Evolutionary conservation across 192 early-diverging fungal species (phyloP).

Genomic region (Podila epigama): DNA sequence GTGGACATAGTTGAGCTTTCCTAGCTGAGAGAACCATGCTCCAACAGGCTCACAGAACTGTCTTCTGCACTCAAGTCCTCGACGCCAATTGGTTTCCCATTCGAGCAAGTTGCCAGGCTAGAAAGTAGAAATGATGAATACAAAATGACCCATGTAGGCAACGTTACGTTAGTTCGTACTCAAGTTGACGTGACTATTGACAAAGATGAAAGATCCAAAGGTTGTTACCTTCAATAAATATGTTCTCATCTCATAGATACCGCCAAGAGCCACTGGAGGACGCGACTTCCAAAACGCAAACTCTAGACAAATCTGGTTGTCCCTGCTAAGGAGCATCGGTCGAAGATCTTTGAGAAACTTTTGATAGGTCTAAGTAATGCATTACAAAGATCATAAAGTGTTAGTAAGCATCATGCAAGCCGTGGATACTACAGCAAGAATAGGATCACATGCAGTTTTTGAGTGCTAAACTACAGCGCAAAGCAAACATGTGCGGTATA

Average conservation of each 20-base stretch:
- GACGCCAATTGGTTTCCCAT: conserved; percentile 92
- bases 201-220: too few species aligned
- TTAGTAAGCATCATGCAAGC: not conserved
- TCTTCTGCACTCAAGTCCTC: conserved; percentile 86
- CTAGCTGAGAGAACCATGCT: conserved; percentile 96
- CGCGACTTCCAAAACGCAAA: conserved; percentile 91
- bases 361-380: conserved; percentile 56
- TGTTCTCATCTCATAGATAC: conserved; percentile 92
- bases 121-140: not conserved
- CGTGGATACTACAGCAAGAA: not conserved
- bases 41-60: conserved; percentile 93
- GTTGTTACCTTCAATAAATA: conserved; percentile 79
- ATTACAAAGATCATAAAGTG: not conserved
- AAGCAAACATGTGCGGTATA: too few species aligned
- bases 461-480: too few species aligned
- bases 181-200: too few species aligned
- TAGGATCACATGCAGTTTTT: too few species aligned
- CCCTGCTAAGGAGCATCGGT: conserved; percentile 73
- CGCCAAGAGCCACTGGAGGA: conserved; percentile 76
- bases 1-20: conserved; percentile 87
- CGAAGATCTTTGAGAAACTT: conserved; percentile 72
- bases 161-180: too few species aligned
- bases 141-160: not conserved
- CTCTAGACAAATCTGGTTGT: conserved; percentile 89
- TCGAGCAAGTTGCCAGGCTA: conserved; percentile 90